Percentiles rank a stretch among this genome's conserved stretches.
These are phyloP conservation scores for Elaeis guineensis DNA, from an alignment of 176 grass and related monocot genomes.

Conservation along the genomic window DNA sequence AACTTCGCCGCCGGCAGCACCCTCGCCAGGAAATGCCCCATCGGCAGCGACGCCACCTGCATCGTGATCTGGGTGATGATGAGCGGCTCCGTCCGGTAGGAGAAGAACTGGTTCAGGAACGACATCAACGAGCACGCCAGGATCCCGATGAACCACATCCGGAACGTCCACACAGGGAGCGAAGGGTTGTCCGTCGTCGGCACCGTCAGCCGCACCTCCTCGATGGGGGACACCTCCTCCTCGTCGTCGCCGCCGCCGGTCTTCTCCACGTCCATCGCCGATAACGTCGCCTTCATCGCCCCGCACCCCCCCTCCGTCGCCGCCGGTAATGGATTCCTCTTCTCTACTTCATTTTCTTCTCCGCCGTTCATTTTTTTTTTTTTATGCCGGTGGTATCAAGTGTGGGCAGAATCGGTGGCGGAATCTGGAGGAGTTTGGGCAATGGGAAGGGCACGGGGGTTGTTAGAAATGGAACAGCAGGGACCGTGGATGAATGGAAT, in stretches of 20 bases:
- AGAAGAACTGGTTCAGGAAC: constrained; percentile 98
- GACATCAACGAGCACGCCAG: constrained; percentile 54
- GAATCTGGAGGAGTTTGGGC: too few relatives aligned
- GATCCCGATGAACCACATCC: constrained; percentile 75
- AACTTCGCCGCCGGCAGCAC: constrained; percentile 36
- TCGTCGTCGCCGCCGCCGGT: not conserved
- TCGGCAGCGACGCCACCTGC: constrained; percentile 74
- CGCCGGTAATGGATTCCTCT: not conserved
- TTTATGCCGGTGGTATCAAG: too few relatives aligned
- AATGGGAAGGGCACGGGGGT: too few relatives aligned
- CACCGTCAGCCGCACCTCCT: constrained; percentile 76
- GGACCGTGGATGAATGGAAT: too few relatives aligned
- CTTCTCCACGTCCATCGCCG: not conserved
- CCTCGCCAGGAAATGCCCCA: constrained; percentile 61
- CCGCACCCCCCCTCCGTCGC: not conserved
- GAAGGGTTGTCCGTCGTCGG: constrained; percentile 53
- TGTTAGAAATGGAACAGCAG: too few relatives aligned
- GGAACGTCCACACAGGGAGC: constrained; percentile 90
- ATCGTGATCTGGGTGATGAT: constrained; percentile 80
- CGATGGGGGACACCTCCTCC: constrained; percentile 47
- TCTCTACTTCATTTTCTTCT: not conserved
- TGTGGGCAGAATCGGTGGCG: too few relatives aligned
- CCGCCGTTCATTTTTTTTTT: not conserved
- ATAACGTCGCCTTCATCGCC: too few relatives aligned
- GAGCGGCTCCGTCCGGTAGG: constrained; percentile 76